A percentile compares a stretch with the other conserved stretches of the same genome.
These are phyloP conservation scores for Hyaloscypha variabilis DNA, from an alignment of 495 filamentous ascomycete genomes.

Conservation along the genomic window DNA sequence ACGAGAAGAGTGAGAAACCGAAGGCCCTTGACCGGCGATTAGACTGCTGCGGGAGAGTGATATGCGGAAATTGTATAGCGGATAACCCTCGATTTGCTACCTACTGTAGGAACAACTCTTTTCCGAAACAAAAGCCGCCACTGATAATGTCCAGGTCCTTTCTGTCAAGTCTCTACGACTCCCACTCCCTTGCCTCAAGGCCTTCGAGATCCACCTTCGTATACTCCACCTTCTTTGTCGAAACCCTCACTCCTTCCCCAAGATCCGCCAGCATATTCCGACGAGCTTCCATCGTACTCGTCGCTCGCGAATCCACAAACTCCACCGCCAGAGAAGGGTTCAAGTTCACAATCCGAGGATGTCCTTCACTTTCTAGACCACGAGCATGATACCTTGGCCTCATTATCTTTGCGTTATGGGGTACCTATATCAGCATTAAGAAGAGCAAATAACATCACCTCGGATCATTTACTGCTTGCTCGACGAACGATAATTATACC, in stretches of 20 bases:
- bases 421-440: constrained; percentile 60
- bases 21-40: constrained; percentile 50
- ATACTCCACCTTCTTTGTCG: constrained; percentile 43
- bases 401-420: constrained; percentile 67
- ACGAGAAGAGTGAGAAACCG: constrained; percentile 59
- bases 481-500: constrained; percentile 71
- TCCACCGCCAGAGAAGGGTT: constrained; percentile 33
- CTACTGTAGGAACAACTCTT: constrained; percentile 60
- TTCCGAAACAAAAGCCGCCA: background rate
- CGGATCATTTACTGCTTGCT: constrained; percentile 66
- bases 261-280: constrained; percentile 31
- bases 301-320: constrained; percentile 35
- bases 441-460: constrained; percentile 61
- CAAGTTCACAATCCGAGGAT: constrained; percentile 43
- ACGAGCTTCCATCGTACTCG: constrained; percentile 45
- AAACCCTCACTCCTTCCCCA: constrained; percentile 29
- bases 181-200: constrained; percentile 57
- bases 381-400: constrained; percentile 59
- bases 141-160: constrained; percentile 42
- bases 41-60: constrained; percentile 66
- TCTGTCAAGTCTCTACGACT: constrained; percentile 54
- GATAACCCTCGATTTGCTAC: constrained; percentile 67
- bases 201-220: constrained; percentile 59
- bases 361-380: constrained; percentile 71
- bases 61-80: constrained; percentile 68